Conservation (phyloP, 2,329 filamentous ascomycete genomes). For the Trichoderma harzianum region DNA sequence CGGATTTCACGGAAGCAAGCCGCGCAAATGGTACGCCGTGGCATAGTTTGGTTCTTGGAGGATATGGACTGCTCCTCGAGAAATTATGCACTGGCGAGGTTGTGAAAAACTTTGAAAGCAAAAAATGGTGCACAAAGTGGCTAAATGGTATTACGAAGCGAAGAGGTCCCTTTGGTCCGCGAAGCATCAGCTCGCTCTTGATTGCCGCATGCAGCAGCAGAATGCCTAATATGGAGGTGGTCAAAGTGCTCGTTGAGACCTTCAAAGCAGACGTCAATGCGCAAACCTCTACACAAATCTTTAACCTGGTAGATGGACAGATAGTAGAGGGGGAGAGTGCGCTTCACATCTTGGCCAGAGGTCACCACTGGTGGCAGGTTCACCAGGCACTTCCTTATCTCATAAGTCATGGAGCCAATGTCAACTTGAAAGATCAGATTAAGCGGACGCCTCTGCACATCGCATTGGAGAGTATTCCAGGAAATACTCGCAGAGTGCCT, state of each 20-base stretch:
- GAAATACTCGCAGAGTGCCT: background rate
- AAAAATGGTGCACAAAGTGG: background rate
- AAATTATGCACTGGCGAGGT: background rate
- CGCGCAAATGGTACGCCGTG: background rate
- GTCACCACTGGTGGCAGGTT: conserved; percentile 24
- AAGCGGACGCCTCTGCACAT: conserved; percentile 23
- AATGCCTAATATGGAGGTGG: conserved; percentile 34
- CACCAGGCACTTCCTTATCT: conserved; percentile 25
- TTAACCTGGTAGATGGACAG: background rate
- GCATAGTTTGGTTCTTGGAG: background rate
- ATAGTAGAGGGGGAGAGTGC: background rate
- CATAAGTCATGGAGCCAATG: conserved; percentile 19
- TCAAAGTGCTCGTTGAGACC: conserved; percentile 34
- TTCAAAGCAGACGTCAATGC: conserved; percentile 29
- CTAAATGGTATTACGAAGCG: background rate
- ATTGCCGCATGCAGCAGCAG: conserved; percentile 27
- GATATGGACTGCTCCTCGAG: background rate
- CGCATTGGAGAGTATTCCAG: background rate
- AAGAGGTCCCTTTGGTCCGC: background rate
- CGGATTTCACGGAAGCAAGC: background rate
- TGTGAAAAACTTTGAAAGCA: background rate
- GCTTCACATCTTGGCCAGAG: conserved; percentile 19
- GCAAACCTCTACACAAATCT: background rate
- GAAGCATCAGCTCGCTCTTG: conserved; percentile 23
- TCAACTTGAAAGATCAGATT: conserved; percentile 6